These are phyloP conservation scores for Knufia fluminis DNA, from an alignment of 2,329 filamentous ascomycete genomes.

Conservation along the genomic window DNA sequence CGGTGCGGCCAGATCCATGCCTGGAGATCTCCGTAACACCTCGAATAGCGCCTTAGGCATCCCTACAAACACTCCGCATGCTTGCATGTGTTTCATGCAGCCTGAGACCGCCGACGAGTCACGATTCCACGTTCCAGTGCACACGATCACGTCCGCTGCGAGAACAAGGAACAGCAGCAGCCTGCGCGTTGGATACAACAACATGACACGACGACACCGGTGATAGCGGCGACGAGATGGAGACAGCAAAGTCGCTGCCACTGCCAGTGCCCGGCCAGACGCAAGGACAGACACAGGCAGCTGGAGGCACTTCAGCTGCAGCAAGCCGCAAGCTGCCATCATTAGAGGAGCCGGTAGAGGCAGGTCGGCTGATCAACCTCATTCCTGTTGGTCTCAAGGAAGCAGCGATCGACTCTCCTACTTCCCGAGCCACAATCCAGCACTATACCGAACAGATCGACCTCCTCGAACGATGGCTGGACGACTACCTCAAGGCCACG, in stretches of 20 bases:
- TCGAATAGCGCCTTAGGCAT: no score
- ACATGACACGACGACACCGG: not conserved
- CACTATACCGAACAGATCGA: slow-evolving; percentile 92
- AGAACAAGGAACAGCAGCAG: not conserved
- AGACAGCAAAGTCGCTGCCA: slow-evolving; percentile 1
- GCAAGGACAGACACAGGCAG: no score
- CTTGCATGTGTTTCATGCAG: no score
- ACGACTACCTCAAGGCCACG: slow-evolving; percentile 55
- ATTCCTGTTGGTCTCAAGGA: slow-evolving; percentile 80
- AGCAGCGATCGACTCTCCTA: slow-evolving; percentile 90
- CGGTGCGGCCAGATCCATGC: no score
- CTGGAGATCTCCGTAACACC: no score
- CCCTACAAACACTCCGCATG: no score
- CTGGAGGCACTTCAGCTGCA: not conserved
- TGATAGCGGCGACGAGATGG: not conserved
- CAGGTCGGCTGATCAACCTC: slow-evolving; percentile 39
- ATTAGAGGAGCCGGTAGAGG: slow-evolving; percentile 20
- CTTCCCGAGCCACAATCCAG: slow-evolving; percentile 75
- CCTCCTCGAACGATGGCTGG: slow-evolving; percentile 84
- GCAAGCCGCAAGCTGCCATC: not conserved
- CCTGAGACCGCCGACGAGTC: no score
- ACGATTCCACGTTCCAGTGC: no score
- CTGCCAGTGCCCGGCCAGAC: not conserved
- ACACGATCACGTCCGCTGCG: no score
- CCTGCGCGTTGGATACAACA: not conserved